phyloP scores from a whole-genome alignment of 2,329 filamentous ascomycete genomes.

The Gremmenia infestans region DNA sequence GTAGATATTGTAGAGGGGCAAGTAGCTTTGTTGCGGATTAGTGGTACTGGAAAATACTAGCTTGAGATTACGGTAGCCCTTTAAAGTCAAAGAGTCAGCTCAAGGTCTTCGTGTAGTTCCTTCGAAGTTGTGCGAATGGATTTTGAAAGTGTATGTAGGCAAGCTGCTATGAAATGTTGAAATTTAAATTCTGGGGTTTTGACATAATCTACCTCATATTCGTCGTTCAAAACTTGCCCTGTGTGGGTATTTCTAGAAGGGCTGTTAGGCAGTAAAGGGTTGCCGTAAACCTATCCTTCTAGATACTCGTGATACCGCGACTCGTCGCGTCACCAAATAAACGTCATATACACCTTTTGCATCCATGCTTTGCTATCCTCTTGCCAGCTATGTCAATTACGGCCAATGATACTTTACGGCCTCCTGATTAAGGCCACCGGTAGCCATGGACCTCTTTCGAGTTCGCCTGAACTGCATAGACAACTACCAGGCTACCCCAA shows the following conservation, averaged over 20 bases:
- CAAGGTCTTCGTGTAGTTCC: no score
- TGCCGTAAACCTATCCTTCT: neutral
- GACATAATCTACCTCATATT: neutral
- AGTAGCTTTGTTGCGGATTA: neutral
- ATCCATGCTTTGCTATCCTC: neutral
- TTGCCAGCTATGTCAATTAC: slow-evolving; percentile 3
- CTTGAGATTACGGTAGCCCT: neutral
- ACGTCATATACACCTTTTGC: slow-evolving; percentile 2
- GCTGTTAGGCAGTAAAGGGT: neutral
- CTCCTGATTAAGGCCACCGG: slow-evolving; percentile 7
- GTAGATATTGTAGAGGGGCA: neutral
- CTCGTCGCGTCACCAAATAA: slow-evolving; percentile 6
- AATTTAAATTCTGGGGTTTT: no score
- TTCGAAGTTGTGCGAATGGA: no score
- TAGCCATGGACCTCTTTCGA: slow-evolving; percentile 68
- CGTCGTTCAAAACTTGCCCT: neutral
- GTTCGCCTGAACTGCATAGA: slow-evolving; percentile 95
- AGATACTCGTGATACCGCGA: slow-evolving; percentile 9
- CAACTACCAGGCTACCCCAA: slow-evolving; percentile 79
- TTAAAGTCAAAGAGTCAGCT: neutral
- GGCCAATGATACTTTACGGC: neutral
- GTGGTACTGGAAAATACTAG: neutral
- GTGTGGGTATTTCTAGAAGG: neutral
- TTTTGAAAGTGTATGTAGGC: neutral
- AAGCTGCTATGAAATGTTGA: neutral